phyloP scores from a whole-genome alignment of 106 monocot species.

The Xerophyta viscosa region DNA sequence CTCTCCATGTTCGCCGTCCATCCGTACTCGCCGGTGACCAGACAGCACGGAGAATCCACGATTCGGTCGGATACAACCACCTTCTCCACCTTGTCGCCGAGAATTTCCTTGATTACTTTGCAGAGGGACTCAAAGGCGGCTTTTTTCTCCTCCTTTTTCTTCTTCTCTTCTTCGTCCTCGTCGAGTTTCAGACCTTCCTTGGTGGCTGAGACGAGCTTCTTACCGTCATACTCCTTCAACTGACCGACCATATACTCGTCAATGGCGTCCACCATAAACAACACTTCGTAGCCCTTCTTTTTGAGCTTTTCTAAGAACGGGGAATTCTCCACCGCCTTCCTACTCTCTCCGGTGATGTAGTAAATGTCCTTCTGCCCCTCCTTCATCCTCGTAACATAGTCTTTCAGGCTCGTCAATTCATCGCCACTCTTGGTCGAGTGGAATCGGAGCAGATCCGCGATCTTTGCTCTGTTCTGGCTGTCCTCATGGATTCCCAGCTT shows the following conservation, averaged over 20 bases:
- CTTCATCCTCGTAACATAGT: slow-evolving; percentile 88
- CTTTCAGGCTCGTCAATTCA: slow-evolving; percentile 72
- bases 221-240: slow-evolving; percentile 72
- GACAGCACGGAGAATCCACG: slow-evolving; percentile 70
- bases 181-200: slow-evolving; percentile 72
- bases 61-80: slow-evolving; percentile 70
- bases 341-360: slow-evolving; percentile 81
- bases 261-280: slow-evolving; percentile 72
- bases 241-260: slow-evolving; percentile 74
- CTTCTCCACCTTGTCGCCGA: slow-evolving; percentile 77
- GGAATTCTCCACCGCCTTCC: slow-evolving; percentile 82
- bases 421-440: slow-evolving; percentile 82
- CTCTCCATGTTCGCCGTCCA: slow-evolving; percentile 89
- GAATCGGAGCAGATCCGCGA: slow-evolving; percentile 63
- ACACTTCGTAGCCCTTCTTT: slow-evolving; percentile 70
- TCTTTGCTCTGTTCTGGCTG: slow-evolving; percentile 46
- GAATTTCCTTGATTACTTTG: slow-evolving; percentile 68
- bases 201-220: slow-evolving; percentile 69
- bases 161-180: slow-evolving; percentile 70
- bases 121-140: slow-evolving; percentile 66
- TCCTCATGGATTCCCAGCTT: slow-evolving; percentile 82
- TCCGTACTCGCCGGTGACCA: slow-evolving; percentile 71
- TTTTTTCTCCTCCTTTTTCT: slow-evolving; percentile 48
- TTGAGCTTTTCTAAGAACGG: slow-evolving; percentile 75
- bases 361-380: slow-evolving; percentile 73